phyloP scores from a whole-genome alignment of 1,284 basidiomycete species.

The Boletellus dicymbophilus region DNA sequence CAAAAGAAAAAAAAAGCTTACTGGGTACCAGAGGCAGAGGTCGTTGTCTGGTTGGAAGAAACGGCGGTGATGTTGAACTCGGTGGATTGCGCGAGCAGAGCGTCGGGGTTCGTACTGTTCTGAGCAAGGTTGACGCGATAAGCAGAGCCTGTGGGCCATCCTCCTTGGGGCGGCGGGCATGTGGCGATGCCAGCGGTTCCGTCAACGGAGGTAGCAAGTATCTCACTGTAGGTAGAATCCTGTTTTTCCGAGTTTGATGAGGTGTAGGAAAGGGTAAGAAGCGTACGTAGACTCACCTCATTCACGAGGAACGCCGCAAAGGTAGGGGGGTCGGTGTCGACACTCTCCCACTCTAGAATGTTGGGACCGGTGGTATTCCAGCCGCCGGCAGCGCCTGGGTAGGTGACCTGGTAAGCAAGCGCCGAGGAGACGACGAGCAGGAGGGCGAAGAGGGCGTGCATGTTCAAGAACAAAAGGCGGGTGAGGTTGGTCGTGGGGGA shows the following conservation, averaged over 20 bases:
- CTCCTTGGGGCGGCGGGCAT: constrained; percentile 54
- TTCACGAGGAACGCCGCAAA: constrained; percentile 74
- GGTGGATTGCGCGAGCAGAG: constrained; percentile 66
- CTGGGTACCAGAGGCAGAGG: constrained; percentile 16
- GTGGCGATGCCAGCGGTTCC: constrained; percentile 37
- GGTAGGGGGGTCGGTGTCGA: constrained; percentile 61
- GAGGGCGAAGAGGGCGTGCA: constrained; percentile 47
- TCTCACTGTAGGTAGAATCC: constrained; percentile 36
- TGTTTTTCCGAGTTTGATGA: constrained; percentile 12
- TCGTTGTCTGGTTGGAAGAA: constrained; percentile 20
- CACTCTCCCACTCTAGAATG: constrained; percentile 62
- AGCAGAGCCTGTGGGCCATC: constrained; percentile 54
- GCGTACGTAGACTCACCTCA: constrained; percentile 41
- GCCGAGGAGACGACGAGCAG: constrained; percentile 56
- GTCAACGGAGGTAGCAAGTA: constrained; percentile 53
- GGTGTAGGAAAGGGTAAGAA: not conserved
- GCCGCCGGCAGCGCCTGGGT: constrained; percentile 47
- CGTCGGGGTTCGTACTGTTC: constrained; percentile 42
- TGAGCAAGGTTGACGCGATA: constrained; percentile 75
- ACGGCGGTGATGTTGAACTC: constrained; percentile 53
- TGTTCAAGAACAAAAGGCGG: constrained; percentile 32
- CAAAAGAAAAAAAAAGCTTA: too few relatives aligned
- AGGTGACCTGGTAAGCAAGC: constrained; percentile 60
- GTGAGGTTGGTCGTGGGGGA: not conserved
- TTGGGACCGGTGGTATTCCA: constrained; percentile 67